Percentiles rank a stretch among this genome's conserved stretches.
Evolutionary conservation across 1,284 basidiomycete genomes (phyloP).

Genomic region (Boletus mariae): DNA sequence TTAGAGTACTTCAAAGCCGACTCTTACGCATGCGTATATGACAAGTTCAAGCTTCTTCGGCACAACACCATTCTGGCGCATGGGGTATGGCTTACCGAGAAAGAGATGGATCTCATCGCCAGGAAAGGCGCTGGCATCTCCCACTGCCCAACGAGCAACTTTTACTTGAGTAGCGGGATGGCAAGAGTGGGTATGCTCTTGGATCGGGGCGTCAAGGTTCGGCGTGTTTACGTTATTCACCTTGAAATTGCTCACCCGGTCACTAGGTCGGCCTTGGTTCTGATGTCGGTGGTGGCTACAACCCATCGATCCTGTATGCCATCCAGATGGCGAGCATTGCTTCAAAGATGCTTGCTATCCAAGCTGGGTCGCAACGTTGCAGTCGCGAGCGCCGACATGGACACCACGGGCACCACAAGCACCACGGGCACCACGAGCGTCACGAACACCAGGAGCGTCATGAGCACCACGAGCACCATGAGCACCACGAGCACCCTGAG

Average conservation of each 20-base stretch:
- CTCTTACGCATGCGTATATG: conserved; percentile 81
- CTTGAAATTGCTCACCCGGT: neutral
- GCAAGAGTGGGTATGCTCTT: conserved; percentile 78
- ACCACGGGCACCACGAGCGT: no score
- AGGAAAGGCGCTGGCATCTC: conserved; percentile 72
- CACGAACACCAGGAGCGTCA: no score
- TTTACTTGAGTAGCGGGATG: conserved; percentile 83
- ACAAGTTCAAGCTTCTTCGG: conserved; percentile 72
- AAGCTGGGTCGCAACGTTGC: conserved; percentile 20
- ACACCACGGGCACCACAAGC: neutral
- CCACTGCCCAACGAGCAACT: conserved; percentile 93
- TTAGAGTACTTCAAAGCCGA: conserved; percentile 61
- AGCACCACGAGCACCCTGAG: no score
- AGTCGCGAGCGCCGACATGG: conserved; percentile 7
- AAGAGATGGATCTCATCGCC: conserved; percentile 75
- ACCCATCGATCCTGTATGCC: conserved; percentile 78
- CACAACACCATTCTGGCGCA: conserved; percentile 87
- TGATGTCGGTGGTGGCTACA: conserved; percentile 89
- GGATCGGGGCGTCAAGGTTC: conserved; percentile 82
- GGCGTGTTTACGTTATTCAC: conserved; percentile 9
- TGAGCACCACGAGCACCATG: no score
- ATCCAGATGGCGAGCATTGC: conserved; percentile 82
- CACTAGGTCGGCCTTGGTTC: conserved; percentile 82
- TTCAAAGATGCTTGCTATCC: conserved; percentile 68
- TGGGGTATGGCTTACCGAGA: conserved; percentile 75